phyloP scores from a whole-genome alignment of 768 basidiomycete genomes.

The Mycena albidolilacea region DNA sequence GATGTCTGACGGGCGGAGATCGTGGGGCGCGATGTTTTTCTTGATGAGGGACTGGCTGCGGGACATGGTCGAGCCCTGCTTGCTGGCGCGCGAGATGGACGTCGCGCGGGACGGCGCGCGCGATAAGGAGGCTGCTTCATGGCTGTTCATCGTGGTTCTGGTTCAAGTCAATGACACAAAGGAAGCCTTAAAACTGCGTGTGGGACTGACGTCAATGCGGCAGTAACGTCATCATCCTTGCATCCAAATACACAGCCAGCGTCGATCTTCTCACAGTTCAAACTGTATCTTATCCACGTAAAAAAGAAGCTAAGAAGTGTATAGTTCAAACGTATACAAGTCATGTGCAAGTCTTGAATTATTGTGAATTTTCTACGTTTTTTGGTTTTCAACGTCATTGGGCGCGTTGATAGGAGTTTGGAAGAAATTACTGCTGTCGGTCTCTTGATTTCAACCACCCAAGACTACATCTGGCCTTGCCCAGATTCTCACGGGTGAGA shows the following conservation, averaged over 20 bases:
- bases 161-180: background rate
- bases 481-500: too few species aligned
- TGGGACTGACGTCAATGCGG: constrained; percentile 1
- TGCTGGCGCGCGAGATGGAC: constrained; percentile 76
- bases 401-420: too few species aligned
- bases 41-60: constrained; percentile 91
- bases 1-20: constrained; percentile 93
- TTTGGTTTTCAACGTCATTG: too few species aligned
- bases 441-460: too few species aligned
- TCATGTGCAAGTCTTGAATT: too few species aligned
- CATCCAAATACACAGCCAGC: background rate
- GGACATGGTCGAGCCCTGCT: constrained; percentile 80
- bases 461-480: too few species aligned
- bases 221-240: background rate
- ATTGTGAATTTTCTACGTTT: too few species aligned
- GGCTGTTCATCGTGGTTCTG: constrained; percentile 45
- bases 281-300: background rate
- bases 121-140: constrained; percentile 69
- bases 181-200: background rate
- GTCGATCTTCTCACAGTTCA: constrained; percentile 2
- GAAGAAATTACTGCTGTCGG: too few species aligned
- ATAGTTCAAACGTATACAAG: too few species aligned
- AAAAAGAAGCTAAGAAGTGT: too few species aligned
- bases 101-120: constrained; percentile 83
- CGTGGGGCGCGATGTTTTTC: constrained; percentile 88